Conservation (phyloP, 805 yeast genomes). For the Nakazawaea wickerhamii region DNA sequence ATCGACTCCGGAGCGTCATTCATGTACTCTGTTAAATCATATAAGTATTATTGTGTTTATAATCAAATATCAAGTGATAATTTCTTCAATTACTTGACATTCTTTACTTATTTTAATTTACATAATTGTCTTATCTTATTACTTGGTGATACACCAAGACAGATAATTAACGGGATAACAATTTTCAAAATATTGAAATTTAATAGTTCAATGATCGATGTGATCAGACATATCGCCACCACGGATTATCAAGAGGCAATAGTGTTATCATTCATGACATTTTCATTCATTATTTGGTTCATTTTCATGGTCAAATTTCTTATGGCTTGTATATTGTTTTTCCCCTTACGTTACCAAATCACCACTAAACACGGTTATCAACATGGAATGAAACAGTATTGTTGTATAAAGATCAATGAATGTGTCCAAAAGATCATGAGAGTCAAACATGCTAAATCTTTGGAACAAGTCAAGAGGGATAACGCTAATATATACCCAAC, state of each 20-base stretch:
- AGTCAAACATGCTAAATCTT: conserved; percentile 26
- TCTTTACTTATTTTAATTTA: conserved; percentile 58
- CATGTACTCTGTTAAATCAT: conserved; percentile 50
- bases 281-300: conserved; percentile 71
- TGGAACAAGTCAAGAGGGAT: conserved; percentile 8
- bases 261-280: conserved; percentile 68
- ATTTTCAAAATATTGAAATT: conserved; percentile 46
- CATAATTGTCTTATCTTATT: conserved; percentile 56
- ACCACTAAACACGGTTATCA: conserved; percentile 32
- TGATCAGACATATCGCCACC: conserved; percentile 53
- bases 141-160: conserved; percentile 84
- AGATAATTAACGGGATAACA: conserved; percentile 76
- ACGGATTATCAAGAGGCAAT: conserved; percentile 61
- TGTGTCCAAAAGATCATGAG: conserved; percentile 48
- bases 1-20: conserved; percentile 59
- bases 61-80: conserved; percentile 62
- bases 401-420: conserved; percentile 53
- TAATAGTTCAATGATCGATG: conserved; percentile 36
- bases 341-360: conserved; percentile 46
- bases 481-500: conserved; percentile 5
- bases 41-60: conserved; percentile 67
- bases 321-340: conserved; percentile 45
- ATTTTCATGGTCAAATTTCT: conserved; percentile 54
- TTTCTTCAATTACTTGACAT: conserved; percentile 61
- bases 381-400: conserved; percentile 50